phyloP scores from a whole-genome alignment of 2,329 filamentous ascomycete genomes.

The Penicillium psychrosexuale region DNA sequence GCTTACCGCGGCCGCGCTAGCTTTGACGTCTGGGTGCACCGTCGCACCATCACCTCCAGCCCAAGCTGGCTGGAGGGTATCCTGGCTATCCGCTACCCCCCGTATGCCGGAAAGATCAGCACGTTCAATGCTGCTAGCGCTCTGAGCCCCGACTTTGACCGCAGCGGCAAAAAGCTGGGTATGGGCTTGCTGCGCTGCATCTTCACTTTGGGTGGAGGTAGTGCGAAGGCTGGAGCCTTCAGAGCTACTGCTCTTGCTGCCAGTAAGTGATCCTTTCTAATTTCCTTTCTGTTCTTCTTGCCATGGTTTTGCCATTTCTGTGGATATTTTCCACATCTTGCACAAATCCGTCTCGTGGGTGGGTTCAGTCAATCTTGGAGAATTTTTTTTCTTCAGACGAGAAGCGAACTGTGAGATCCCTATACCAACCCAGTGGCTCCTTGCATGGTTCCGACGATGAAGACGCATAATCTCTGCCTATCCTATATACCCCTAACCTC shows the following conservation, averaged over 20 bases:
- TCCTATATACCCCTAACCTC: slow-evolving; percentile 15
- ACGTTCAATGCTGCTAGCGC: slow-evolving; percentile 51
- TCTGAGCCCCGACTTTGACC: slow-evolving; percentile 59
- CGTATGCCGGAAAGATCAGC: slow-evolving; percentile 56
- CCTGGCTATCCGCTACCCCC: slow-evolving; percentile 59
- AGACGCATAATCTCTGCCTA: not conserved
- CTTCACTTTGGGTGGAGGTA: slow-evolving; percentile 42
- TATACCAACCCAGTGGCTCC: not conserved
- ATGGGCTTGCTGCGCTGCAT: slow-evolving; percentile 41
- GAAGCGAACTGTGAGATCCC: slow-evolving; percentile 2
- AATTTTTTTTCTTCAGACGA: slow-evolving; percentile 14
- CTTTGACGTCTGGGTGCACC: slow-evolving; percentile 63
- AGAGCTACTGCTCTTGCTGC: slow-evolving; percentile 38
- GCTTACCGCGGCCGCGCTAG: slow-evolving; percentile 72
- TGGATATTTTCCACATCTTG: not conserved
- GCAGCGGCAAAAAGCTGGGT: slow-evolving; percentile 48
- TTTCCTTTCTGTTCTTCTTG: not conserved
- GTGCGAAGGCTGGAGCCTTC: slow-evolving; percentile 35
- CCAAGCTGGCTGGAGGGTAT: slow-evolving; percentile 60
- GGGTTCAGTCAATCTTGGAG: not conserved
- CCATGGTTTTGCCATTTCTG: not conserved
- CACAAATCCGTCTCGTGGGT: slow-evolving; percentile 3
- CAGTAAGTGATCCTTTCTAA: slow-evolving; percentile 34
- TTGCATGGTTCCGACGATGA: not conserved
- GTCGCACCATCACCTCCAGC: slow-evolving; percentile 56